Evolutionary conservation across 129 eudicot species (phyloP).

Genomic region (Solidago caesia): DNA sequence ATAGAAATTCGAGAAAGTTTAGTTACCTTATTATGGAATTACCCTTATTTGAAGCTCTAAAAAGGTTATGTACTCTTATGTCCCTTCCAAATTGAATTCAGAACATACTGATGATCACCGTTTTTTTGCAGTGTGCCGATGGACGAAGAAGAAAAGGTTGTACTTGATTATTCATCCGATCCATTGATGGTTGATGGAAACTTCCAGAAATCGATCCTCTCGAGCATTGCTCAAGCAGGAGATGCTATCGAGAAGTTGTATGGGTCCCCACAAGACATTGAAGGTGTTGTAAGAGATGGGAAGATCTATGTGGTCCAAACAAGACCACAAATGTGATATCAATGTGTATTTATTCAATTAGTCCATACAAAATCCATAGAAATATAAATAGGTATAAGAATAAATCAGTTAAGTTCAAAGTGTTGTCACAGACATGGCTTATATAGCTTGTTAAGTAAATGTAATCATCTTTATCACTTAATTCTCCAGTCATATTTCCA

Average conservation of each 20-base stretch:
- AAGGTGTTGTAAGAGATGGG: slow-evolving; percentile 88
- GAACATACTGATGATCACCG: neutral
- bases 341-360: slow-evolving; percentile 6
- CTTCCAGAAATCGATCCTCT: slow-evolving; percentile 65
- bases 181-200: slow-evolving; percentile 51
- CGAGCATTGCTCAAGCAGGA: slow-evolving; percentile 76
- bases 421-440: slow-evolving; percentile 26
- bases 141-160: slow-evolving; percentile 92
- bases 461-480: slow-evolving; percentile 16
- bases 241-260: slow-evolving; percentile 84
- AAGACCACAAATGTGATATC: slow-evolving; percentile 81
- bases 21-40: neutral
- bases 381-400: slow-evolving; percentile 21
- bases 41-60: neutral
- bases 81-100: neutral
- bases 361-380: slow-evolving; percentile 8
- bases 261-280: slow-evolving; percentile 94
- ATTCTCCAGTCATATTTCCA: neutral
- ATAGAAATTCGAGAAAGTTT: neutral
- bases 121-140: slow-evolving; percentile 73
- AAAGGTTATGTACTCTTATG: neutral
- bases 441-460: neutral
- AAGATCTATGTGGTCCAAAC: slow-evolving; percentile 95
- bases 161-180: slow-evolving; percentile 81
- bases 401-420: slow-evolving; percentile 13